These are phyloP conservation scores for Hemileccinum impolitum DNA, from an alignment of 768 basidiomycete species.

Conservation along the genomic window DNA sequence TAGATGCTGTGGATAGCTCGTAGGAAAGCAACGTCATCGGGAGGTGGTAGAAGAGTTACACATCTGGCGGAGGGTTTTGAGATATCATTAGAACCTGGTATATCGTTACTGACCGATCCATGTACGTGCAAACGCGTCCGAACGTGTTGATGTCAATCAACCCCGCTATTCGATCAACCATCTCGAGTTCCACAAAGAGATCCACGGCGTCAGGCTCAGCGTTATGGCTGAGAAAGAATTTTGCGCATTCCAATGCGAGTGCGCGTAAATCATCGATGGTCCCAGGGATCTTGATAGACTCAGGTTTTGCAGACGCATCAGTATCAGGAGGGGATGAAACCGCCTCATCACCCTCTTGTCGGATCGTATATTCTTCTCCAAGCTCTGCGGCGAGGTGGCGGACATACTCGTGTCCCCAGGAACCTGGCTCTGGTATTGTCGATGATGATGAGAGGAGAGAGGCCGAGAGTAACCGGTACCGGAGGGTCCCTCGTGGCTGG, in stretches of 20 bases:
- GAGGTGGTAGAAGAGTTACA: slow-evolving; percentile 85
- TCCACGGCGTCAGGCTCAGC: slow-evolving; percentile 99
- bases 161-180: slow-evolving; percentile 70
- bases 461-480: slow-evolving; percentile 83
- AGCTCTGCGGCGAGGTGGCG: slow-evolving; percentile 95
- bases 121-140: slow-evolving; percentile 89
- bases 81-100: background rate
- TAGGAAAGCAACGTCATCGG: slow-evolving; percentile 89
- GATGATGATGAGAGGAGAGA: slow-evolving; percentile 62
- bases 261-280: slow-evolving; percentile 71
- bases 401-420: slow-evolving; percentile 99
- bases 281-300: slow-evolving; percentile 39
- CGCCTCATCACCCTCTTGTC: slow-evolving; percentile 53
- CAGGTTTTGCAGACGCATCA: slow-evolving; percentile 28
- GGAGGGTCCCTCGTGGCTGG: slow-evolving; percentile 91
- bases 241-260: slow-evolving; percentile 81
- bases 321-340: slow-evolving; percentile 23
- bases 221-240: slow-evolving; percentile 88
- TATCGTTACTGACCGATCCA: slow-evolving; percentile 68
- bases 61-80: slow-evolving; percentile 46
- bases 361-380: slow-evolving; percentile 82
- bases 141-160: slow-evolving; percentile 88
- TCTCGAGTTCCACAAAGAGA: slow-evolving; percentile 89
- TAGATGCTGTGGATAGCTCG: slow-evolving; percentile 88
- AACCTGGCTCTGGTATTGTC: slow-evolving; percentile 82